These are phyloP conservation scores for Diaporthe citrichinensis DNA, from an alignment of 2,329 filamentous ascomycete genomes.

Conservation along the genomic window DNA sequence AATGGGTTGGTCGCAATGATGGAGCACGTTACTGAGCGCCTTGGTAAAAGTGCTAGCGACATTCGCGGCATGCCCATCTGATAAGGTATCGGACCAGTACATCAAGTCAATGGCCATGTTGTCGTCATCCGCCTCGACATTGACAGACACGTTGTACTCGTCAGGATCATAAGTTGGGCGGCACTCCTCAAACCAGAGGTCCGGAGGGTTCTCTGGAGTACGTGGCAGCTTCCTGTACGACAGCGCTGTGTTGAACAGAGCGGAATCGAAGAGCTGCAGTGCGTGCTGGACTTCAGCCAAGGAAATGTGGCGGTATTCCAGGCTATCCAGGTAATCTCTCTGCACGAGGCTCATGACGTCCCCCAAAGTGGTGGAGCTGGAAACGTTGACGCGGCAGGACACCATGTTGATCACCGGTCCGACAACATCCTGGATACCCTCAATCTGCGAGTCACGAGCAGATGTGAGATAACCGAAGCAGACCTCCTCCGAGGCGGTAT, in stretches of 20 bases:
- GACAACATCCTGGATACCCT: conserved; percentile 45
- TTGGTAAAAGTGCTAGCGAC: neutral
- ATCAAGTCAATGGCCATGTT: conserved; percentile 13
- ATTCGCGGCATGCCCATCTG: neutral
- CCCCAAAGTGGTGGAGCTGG: neutral
- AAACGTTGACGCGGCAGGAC: neutral
- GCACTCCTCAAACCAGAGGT: conserved; percentile 1
- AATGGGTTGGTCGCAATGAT: neutral
- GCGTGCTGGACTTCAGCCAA: conserved; percentile 29
- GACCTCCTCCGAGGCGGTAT: conserved; percentile 36
- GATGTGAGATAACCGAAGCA: conserved; percentile 45
- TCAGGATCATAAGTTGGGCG: conserved; percentile 8
- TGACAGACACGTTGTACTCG: conserved; percentile 27
- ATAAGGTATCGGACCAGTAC: neutral
- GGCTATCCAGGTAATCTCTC: conserved; percentile 13
- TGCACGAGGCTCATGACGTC: conserved; percentile 16
- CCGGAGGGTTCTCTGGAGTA: conserved; percentile 2
- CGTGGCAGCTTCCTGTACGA: conserved; percentile 6
- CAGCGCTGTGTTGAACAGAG: conserved; percentile 24
- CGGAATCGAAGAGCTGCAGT: neutral
- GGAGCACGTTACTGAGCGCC: conserved; percentile 19
- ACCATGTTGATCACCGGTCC: conserved; percentile 42
- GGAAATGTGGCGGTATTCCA: conserved; percentile 18
- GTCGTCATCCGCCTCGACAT: conserved; percentile 14
- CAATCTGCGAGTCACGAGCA: conserved; percentile 46